Conservation (phyloP, 176 grass and related monocot genomes). For the Oryza australiensis region DNA sequence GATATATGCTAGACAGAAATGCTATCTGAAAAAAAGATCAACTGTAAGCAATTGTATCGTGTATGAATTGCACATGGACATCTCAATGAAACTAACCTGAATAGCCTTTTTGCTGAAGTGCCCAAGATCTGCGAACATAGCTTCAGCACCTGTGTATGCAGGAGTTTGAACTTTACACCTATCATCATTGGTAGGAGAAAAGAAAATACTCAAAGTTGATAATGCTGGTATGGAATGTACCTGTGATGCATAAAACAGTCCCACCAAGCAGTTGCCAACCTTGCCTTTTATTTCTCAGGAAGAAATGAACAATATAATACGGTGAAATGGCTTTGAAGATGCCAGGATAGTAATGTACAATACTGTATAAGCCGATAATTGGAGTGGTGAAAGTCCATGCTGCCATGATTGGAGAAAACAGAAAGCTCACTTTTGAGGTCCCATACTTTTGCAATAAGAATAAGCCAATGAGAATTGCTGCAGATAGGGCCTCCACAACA, state of each 20-base stretch:
- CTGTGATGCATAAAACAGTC: conserved; percentile 90
- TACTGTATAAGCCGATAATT: conserved; percentile 74
- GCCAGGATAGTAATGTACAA: conserved; percentile 64
- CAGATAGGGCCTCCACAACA: conserved; percentile 64
- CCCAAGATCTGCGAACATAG: conserved; percentile 92
- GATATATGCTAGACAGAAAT: conserved; percentile 83
- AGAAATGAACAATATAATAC: conserved; percentile 69
- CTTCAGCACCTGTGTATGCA: conserved; percentile 62
- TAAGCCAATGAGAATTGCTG: conserved; percentile 58
- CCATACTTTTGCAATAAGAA: conserved; percentile 83
- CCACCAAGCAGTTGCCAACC: conserved; percentile 83
- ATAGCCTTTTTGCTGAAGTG: conserved; percentile 85
- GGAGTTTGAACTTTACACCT: background rate
- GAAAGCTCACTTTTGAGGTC: conserved; percentile 79
- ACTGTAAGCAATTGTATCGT: background rate
- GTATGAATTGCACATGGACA: background rate
- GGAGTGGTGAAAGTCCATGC: conserved; percentile 82
- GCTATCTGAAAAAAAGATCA: conserved; percentile 54
- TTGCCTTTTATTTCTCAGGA: conserved; percentile 57
- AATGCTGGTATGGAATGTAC: conserved; percentile 22
- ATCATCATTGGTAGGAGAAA: background rate
- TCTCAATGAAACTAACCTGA: conserved; percentile 52
- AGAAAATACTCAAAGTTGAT: background rate
- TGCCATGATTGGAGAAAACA: conserved; percentile 89
- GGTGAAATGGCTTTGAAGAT: conserved; percentile 86